Evolutionary conservation across 2,329 filamentous ascomycete genomes (phyloP).

Genomic region (Paecilomyces fulvus): DNA sequence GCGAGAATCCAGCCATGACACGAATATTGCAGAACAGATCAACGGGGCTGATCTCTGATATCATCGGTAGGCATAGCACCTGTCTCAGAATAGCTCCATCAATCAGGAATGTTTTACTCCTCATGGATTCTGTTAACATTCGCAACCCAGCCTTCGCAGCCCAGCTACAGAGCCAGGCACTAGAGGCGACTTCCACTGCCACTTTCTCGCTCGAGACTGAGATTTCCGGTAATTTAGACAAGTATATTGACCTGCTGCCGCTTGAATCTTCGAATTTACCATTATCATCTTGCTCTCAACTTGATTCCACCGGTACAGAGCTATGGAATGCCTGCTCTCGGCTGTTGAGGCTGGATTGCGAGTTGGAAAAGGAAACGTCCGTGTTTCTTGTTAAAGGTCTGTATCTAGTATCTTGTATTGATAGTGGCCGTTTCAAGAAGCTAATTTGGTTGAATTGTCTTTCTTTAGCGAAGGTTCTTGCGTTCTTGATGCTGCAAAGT

Average conservation of each 20-base stretch:
- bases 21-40: neutral
- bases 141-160: constrained; percentile 14
- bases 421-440: neutral
- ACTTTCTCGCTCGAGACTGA: constrained; percentile 1
- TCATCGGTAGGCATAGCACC: neutral
- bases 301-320: constrained; percentile 24
- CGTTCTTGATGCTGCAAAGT: constrained; percentile 60
- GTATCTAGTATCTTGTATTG: constrained; percentile 22
- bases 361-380: constrained; percentile 3
- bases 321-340: constrained; percentile 32
- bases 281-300: constrained; percentile 7
- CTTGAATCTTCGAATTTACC: constrained; percentile 2
- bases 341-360: constrained; percentile 7
- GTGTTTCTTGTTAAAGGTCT: constrained; percentile 14
- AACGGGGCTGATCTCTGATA: neutral
- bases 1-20: neutral
- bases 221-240: constrained; percentile 6
- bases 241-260: constrained; percentile 10
- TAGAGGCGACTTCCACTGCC: constrained; percentile 1
- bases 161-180: constrained; percentile 9
- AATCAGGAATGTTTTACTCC: neutral
- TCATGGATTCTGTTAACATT: neutral
- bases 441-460: neutral
- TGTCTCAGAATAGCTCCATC: neutral
- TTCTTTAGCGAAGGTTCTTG: constrained; percentile 44